Evolutionary conservation across 441 rosid species (phyloP).

Genomic region (Theobroma grandiflorum): DNA sequence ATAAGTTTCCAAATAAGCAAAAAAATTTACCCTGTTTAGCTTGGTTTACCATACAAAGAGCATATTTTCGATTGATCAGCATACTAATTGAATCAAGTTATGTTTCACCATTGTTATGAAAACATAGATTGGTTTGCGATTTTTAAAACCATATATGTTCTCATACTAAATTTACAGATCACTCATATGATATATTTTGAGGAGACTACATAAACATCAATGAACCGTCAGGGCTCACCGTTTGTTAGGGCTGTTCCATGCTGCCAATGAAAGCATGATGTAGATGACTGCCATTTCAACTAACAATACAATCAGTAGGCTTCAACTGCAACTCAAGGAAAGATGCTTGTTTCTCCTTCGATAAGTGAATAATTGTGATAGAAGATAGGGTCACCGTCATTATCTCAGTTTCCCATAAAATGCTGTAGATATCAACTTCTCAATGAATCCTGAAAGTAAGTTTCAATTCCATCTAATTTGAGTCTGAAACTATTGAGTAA

Average conservation of each 20-base stretch:
- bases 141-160: neutral
- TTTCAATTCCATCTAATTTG: neutral
- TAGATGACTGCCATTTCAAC: neutral
- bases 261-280: neutral
- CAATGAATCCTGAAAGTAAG: constrained; percentile 13
- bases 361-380: neutral
- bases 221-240: constrained; percentile 18
- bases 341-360: neutral
- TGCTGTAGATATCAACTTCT: neutral
- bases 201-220: neutral
- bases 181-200: neutral
- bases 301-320: neutral
- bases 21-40: neutral
- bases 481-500: constrained; percentile 21
- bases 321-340: neutral
- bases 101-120: neutral
- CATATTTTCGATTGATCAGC: neutral
- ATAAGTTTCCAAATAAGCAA: neutral
- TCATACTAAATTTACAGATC: neutral
- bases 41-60: neutral
- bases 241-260: neutral
- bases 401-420: neutral
- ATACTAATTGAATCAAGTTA: neutral
- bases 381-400: neutral
- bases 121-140: neutral